phyloP scores from a whole-genome alignment of 1,139 yeast species.

The Geotrichum fermentans region DNA sequence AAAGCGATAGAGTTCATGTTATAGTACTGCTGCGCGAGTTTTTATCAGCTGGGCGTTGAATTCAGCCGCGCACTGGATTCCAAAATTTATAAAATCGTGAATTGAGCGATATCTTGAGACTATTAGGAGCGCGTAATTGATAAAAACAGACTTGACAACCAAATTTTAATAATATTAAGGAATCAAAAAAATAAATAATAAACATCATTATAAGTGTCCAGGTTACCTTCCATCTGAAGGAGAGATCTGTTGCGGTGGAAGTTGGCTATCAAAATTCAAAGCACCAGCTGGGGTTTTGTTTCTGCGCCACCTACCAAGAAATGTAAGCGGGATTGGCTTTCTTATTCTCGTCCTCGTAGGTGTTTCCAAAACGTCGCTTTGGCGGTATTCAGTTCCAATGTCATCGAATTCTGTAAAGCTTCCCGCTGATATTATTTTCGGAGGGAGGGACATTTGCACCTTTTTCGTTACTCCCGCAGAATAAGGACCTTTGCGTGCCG shows the following conservation, averaged over 20 bases:
- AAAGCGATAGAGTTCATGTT: too few relatives aligned
- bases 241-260: neutral
- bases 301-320: slow-evolving; percentile 17
- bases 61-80: too few relatives aligned
- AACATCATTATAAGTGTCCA: too few relatives aligned
- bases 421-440: neutral
- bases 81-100: too few relatives aligned
- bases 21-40: too few relatives aligned
- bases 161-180: neutral
- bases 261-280: neutral
- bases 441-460: slow-evolving; percentile 4
- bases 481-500: neutral
- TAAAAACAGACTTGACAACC: neutral
- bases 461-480: neutral
- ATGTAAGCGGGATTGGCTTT: slow-evolving; percentile 14
- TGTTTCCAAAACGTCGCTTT: slow-evolving; percentile 14
- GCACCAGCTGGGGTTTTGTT: slow-evolving; percentile 9
- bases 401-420: neutral
- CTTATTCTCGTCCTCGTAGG: slow-evolving; percentile 13
- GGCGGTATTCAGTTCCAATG: neutral
- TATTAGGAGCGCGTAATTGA: neutral
- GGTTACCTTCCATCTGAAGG: slow-evolving; percentile 5
- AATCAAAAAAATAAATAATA: neutral
- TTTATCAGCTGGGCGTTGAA: too few relatives aligned
- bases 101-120: too few relatives aligned